Conservation (phyloP, 768 basidiomycete genomes). For the Chiua virens region DNA sequence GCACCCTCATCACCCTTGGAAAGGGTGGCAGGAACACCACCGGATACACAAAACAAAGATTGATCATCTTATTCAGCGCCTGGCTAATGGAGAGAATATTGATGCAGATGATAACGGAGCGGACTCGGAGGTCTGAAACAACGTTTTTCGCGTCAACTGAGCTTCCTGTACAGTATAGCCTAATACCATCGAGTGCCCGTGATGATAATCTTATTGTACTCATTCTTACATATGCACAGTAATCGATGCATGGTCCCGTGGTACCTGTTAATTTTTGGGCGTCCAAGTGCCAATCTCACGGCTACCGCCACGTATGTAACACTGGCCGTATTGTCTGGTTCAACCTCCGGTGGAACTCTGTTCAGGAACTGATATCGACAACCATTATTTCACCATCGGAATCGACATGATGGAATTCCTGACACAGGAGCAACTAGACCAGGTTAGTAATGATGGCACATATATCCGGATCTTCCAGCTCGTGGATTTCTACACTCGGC, state of each 20-base stretch:
- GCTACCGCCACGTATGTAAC: too few relatives aligned
- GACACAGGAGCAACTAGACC: constrained; percentile 54
- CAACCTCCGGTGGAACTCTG: too few relatives aligned
- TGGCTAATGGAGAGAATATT: constrained; percentile 57
- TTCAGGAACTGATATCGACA: too few relatives aligned
- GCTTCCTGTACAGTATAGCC: constrained; percentile 7
- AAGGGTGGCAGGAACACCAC: constrained; percentile 92
- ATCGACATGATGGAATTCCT: constrained; percentile 42
- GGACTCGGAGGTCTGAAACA: constrained; percentile 28
- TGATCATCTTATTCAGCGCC: constrained; percentile 69
- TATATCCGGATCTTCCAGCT: neutral
- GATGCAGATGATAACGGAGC: constrained; percentile 32
- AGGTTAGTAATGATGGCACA: too few relatives aligned
- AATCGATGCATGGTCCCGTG: neutral
- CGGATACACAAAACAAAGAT: constrained; percentile 86
- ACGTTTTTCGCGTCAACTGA: neutral
- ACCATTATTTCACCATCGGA: neutral
- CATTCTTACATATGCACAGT: neutral
- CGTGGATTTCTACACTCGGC: neutral
- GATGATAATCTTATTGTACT: constrained; percentile 14
- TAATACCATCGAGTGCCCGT: neutral
- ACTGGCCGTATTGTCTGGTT: too few relatives aligned
- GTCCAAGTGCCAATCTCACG: too few relatives aligned
- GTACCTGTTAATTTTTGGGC: too few relatives aligned
- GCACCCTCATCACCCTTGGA: constrained; percentile 91